These are phyloP conservation scores for Magnaporthales sp. DNA, from an alignment of 2,329 filamentous ascomycete genomes.

Conservation along the genomic window DNA sequence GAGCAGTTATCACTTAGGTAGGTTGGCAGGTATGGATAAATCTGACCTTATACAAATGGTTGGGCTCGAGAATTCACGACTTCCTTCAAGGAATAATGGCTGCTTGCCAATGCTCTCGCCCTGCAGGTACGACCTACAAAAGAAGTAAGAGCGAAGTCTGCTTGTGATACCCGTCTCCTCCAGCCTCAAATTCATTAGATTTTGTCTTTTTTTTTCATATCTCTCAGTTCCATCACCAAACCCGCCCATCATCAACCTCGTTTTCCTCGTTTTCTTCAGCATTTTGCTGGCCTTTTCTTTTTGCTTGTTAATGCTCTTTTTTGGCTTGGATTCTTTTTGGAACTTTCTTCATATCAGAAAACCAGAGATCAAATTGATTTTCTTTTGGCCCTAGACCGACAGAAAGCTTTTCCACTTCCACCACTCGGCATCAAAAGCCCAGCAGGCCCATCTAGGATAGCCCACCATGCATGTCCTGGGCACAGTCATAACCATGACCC, in stretches of 20 bases:
- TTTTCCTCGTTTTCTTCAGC: neutral
- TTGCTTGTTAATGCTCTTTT: neutral
- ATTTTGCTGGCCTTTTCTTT: neutral
- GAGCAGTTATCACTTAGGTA: too few species aligned
- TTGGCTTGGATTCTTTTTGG: slow-evolving; percentile 1
- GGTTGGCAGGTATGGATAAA: neutral
- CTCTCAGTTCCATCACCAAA: neutral
- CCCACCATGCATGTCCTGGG: neutral
- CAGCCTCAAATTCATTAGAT: neutral
- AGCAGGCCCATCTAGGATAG: neutral
- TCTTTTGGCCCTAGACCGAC: neutral
- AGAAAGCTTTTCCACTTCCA: neutral
- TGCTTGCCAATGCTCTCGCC: neutral
- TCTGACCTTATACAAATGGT: neutral
- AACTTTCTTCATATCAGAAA: neutral
- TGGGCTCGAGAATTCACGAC: neutral
- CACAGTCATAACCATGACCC: neutral
- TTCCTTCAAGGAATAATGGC: neutral
- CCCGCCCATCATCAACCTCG: neutral
- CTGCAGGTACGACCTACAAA: neutral
- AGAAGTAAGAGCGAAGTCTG: neutral
- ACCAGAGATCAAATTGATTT: neutral
- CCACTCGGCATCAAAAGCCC: neutral
- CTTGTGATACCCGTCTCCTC: neutral
- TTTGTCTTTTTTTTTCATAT: neutral